Percentiles rank a stretch among this genome's conserved stretches.
Evolutionary conservation across 2,329 filamentous ascomycete genomes (phyloP).

Genomic region (Incumbomyces delicatus): DNA sequence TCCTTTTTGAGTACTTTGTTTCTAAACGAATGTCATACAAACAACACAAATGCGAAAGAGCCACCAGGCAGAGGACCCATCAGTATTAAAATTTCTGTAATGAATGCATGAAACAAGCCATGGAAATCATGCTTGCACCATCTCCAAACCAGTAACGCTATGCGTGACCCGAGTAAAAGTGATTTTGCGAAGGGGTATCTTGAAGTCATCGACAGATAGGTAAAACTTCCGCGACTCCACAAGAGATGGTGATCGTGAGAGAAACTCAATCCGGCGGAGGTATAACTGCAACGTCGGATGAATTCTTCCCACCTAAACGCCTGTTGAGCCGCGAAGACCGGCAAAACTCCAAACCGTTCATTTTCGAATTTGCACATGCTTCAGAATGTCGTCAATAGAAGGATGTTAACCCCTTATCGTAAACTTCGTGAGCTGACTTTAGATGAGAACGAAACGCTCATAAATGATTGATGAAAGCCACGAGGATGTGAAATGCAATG

Average conservation of each 20-base stretch:
- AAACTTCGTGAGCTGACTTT: background rate
- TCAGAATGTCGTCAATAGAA: background rate
- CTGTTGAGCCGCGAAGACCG: background rate
- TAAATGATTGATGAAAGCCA: background rate
- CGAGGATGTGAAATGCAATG: no score
- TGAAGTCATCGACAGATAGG: background rate
- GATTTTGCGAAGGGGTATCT: background rate
- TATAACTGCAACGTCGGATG: background rate
- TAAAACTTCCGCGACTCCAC: no score
- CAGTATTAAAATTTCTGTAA: constrained; percentile 2
- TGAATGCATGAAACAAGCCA: background rate
- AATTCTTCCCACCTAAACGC: constrained; percentile 5
- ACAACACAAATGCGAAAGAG: background rate
- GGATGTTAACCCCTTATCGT: background rate
- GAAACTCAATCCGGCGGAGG: background rate
- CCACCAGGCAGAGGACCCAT: background rate
- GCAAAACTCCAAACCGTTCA: constrained; percentile 4
- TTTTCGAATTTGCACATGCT: constrained; percentile 2
- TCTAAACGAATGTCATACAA: background rate
- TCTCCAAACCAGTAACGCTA: constrained; percentile 2
- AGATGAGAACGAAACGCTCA: constrained; percentile 3
- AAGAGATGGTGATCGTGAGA: no score
- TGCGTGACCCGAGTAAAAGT: constrained; percentile 1
- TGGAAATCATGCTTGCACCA: background rate
- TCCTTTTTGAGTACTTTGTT: background rate